Evolutionary conservation across 352 stramenopile genomes (phyloP), one percentile per base, ranked within the genome.

Genomic region (Phytophthora hibernalis): DNA sequence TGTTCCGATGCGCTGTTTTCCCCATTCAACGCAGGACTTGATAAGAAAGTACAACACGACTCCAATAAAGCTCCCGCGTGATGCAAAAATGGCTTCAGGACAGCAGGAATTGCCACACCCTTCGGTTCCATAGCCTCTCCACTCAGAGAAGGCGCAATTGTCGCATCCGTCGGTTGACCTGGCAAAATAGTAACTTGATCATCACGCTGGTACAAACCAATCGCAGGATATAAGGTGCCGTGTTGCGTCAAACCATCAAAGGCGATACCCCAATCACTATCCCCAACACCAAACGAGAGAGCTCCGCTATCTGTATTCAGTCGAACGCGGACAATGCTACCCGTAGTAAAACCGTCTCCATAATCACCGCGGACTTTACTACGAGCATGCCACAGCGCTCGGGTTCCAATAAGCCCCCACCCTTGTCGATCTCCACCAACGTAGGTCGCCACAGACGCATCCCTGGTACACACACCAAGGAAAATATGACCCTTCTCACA

Each of bases 401-500:
- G 84, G 16, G 90, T 97, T 28, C 90, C 90, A 54, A 97, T 97
- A 3, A 97, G 73, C 11, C 90, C 90, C 88, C 88, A 97, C 16
- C 90, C 90, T 65, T 96, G 88, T 37, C 88, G 82, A 72, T 97
- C 90, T 53, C 90, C 90, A 71, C 90, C 90, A 45, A 97, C 85
- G 47, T 97, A 97, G 0, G 90, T 96, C 42, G 87, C 86, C 7
- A 96, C 85, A 1, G 89, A 96, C 21, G 90, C 90, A 69, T 95
- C 87, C 42, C 89, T 77, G 18, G 88, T 94, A 42, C 86, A 95
- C 10, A 97, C 90, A 28, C 90, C 90, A 52, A 97, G 77, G 44
- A 97, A 97, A 60, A 97, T 94, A 58, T 97, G 90, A 1, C 90
- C 90, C 35, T 96, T 96, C 45, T 97, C 90, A 40, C 90, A 97